Base-by-base conservation (phyloP, 2,329 filamentous ascomycete species). In the Penicillium expansum region DNA sequence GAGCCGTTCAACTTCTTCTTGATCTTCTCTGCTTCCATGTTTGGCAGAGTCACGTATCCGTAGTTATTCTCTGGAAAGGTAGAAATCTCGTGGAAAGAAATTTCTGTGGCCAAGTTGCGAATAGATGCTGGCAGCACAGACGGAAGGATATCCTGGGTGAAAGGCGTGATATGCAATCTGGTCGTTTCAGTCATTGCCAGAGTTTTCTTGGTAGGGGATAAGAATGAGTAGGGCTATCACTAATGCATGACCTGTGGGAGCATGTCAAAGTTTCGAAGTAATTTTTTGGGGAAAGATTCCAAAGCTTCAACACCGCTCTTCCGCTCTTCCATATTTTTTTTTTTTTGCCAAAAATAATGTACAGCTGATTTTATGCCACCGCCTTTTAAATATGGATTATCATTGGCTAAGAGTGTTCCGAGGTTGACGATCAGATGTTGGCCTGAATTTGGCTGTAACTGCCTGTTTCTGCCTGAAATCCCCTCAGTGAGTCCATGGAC, bases 11-110 rank as follows among this genome's bases (percentile, higher is more conserved):
- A 82, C 77, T 94, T 97, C 77, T 89, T 93, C 77, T 87, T 91
- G 52, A 97, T 76, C 74, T 92, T 96, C n/a, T 93, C 89, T 10
- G 93, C 94, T 63, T 96, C 92, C 75, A 85, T 84, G 3, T 73
- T 76, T 0, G 92, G 92, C 37, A 99, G 77, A 45, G 95, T 92
- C 58, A 97, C 80, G 76, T 90, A 99, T 55, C 93, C 94, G 85
- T 91, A 99, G 52, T 85, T 87, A 71, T 86, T 89, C 63, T 99
- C 94, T 14, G 93, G 93, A 62, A 96, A 96, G 0, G 92, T 92
- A 69, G 91, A 84, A 63, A 97, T 77, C 5, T 81, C 80, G 75
- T 97, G 93, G 76, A 88, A 97, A n/a, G 92, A 96, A 51, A 97
- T 84, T 70, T 92, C 90, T 59, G 86, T 85, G 20, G 90, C 91